A percentile compares a stretch with the other conserved stretches of the same genome.
These are phyloP conservation scores for Colletotrichum limetticola DNA, from an alignment of 2,329 filamentous ascomycete genomes.

Conservation along the genomic window DNA sequence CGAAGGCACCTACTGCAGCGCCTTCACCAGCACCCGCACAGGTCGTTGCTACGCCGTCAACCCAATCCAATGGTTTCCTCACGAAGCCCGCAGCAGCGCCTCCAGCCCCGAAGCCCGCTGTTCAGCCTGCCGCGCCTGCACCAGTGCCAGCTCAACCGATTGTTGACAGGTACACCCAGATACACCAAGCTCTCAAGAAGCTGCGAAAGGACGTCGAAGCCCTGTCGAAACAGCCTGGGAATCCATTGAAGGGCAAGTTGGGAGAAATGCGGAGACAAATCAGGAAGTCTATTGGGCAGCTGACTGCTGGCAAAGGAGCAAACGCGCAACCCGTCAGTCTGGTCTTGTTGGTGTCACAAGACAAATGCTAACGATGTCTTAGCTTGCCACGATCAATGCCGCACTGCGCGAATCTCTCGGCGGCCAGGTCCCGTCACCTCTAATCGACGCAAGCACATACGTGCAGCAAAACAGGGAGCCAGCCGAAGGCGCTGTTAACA, in stretches of 20 bases:
- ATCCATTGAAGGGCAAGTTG: constrained; percentile 70
- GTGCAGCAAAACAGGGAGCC: constrained; percentile 58
- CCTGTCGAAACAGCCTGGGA: constrained; percentile 59
- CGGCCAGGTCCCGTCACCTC: constrained; percentile 60
- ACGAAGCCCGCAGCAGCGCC: constrained; percentile 25
- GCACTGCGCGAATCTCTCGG: constrained; percentile 65
- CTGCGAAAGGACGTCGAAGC: constrained; percentile 71
- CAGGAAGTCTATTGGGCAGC: constrained; percentile 77
- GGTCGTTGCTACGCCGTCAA: constrained; percentile 16
- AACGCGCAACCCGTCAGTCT: constrained; percentile 60
- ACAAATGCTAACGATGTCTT: constrained; percentile 23
- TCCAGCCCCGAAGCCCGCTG: constrained; percentile 16
- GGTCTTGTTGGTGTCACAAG: background rate
- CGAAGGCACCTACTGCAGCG: constrained; percentile 35
- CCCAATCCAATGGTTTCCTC: constrained; percentile 15
- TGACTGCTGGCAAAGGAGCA: constrained; percentile 72
- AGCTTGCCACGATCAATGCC: constrained; percentile 58
- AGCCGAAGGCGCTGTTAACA: constrained; percentile 60
- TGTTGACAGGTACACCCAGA: constrained; percentile 60
- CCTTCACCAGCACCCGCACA: constrained; percentile 15
- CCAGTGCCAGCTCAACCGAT: constrained; percentile 7
- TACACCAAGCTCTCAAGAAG: constrained; percentile 77
- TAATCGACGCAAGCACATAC: constrained; percentile 66
- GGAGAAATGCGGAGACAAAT: constrained; percentile 79
- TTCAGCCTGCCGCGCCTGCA: constrained; percentile 3